A percentile compares a stretch with the other conserved stretches of the same genome.
phyloP scores from a whole-genome alignment of 306 rosid species.

The Hylodesmum podocarpum region DNA sequence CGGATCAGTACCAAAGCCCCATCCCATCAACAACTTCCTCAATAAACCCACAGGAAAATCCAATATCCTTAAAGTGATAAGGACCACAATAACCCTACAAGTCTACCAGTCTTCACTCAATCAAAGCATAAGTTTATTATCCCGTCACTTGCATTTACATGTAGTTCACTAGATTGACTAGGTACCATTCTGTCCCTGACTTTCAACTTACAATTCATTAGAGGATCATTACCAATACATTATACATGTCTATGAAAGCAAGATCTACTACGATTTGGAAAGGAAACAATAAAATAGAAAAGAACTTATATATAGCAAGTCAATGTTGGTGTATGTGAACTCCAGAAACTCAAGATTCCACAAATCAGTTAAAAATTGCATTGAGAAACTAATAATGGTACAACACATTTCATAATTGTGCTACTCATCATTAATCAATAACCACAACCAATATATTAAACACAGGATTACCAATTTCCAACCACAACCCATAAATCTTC shows the following conservation, averaged over 20 bases:
- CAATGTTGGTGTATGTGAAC: not conserved
- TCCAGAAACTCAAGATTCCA: constrained; percentile 8
- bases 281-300: not conserved
- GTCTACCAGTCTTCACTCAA: constrained; percentile 44
- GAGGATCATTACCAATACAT: not conserved
- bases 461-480: constrained; percentile 32
- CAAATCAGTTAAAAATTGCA: constrained; percentile 25
- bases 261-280: not conserved
- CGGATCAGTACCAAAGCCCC: not conserved
- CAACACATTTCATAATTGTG: constrained; percentile 7
- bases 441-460: constrained; percentile 15
- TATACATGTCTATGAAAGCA: not conserved
- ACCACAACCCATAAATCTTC: constrained; percentile 25
- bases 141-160: not conserved
- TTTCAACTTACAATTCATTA: not conserved
- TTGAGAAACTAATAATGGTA: constrained; percentile 23
- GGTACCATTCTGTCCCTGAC: not conserved
- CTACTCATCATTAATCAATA: not conserved
- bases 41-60: not conserved
- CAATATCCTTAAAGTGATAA: constrained; percentile 19
- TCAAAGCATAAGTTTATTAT: not conserved
- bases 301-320: not conserved
- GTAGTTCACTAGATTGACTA: not conserved
- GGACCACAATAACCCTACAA: constrained; percentile 55
- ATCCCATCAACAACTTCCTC: constrained; percentile 3